phyloP scores from a whole-genome alignment of 2,329 filamentous ascomycete genomes.

The Alternaria viburni region DNA sequence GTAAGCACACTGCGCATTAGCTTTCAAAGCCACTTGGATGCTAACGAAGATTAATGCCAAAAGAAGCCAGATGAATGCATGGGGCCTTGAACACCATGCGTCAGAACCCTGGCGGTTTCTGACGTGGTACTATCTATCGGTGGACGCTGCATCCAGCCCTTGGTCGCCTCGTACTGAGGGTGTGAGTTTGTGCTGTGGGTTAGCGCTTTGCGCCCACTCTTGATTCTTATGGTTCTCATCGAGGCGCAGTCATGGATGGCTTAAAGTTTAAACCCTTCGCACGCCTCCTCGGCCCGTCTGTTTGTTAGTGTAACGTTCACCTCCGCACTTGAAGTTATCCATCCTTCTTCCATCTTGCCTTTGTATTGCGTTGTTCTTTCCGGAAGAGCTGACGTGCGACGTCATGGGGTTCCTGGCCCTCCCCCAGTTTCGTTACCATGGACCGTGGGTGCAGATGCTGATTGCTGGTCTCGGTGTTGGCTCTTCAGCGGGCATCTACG shows the following conservation, averaged over 20 bases:
- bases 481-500: slow-evolving; percentile 38
- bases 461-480: slow-evolving; percentile 40
- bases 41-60: not conserved
- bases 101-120: slow-evolving; percentile 1
- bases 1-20: slow-evolving; percentile 2
- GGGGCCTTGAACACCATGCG: not conserved
- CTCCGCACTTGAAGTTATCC: not conserved
- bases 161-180: not conserved
- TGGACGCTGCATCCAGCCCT: slow-evolving; percentile 3
- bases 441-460: slow-evolving; percentile 40
- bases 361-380: not conserved
- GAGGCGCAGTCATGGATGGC: not conserved
- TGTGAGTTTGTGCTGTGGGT: not conserved
- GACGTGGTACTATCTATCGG: slow-evolving; percentile 3
- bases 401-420: slow-evolving; percentile 33
- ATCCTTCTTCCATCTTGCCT: not conserved
- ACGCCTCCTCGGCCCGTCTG: not conserved
- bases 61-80: not conserved
- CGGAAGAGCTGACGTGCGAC: not conserved
- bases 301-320: not conserved
- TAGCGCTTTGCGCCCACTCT: not conserved
- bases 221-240: not conserved
- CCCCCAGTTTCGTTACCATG: slow-evolving; percentile 36
- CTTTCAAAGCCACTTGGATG: slow-evolving; percentile 1
- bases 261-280: slow-evolving; percentile 4